Evolutionary conservation across 192 early-diverging fungal genomes (phyloP), one percentile per base, ranked within the genome.

Genomic region (Dissophora globulifera): DNA sequence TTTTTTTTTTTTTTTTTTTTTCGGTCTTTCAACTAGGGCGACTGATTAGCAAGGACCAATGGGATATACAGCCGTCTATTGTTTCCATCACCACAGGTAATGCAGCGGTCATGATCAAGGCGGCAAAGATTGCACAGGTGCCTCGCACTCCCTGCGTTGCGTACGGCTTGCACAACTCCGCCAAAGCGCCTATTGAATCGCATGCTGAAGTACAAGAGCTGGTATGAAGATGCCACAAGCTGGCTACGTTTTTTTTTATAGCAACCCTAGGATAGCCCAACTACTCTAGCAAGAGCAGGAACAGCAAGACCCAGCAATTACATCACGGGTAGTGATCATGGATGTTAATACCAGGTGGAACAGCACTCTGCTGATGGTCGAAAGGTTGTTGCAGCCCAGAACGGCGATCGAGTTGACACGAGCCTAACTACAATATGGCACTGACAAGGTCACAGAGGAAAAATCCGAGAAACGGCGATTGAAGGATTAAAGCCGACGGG

Each of bases 291-390:
- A 30, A 1, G 20, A 62, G 47, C 59, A 61, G 59, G 6, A 31
- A 3, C 59, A 50, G 31, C 15, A 33, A n/a, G 33, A 50, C 27
- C 32, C 48, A 2, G 0, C 19, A 31, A 33, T 19, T 13, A 1
- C 2, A 1, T 0, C 47, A 26, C 19, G 35, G 2, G 46, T 27
- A 25, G 25, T 62, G n/a, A 9, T 41, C 46, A 38, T 40, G 48
- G 48, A 50, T 10, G 59, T 62, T 10, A 22, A 40, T 4, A 50
- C 59, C 13, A 19, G 48, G 32, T 50, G 59, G 59, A 62, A 62
- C 35, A 62, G 59, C 19, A 62, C n/a, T n/a, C 13, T 50, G 6
- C 48, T 17, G 22, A 62, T 62, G 59, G 0, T 51, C 10, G 10
- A 40, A n/a, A 46, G 58, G 16, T 45, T 59, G 2, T 30, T 59